Conservation (phyloP, 371 early-diverging fungal species). For the Saksenaea vasiformis region DNA sequence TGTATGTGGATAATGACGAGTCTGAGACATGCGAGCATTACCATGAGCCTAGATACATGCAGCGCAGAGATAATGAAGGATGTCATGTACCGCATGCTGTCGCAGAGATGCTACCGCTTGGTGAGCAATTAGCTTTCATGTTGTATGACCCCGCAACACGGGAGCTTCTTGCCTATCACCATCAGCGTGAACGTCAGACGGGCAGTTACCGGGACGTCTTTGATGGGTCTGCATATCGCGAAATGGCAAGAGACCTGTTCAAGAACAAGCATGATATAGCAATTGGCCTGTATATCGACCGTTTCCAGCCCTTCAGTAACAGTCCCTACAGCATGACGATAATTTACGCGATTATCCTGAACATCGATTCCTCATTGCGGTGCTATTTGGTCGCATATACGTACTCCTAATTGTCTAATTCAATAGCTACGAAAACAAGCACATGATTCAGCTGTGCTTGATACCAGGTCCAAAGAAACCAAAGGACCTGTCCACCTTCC, state of each 20-base stretch:
- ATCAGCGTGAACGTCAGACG: background rate
- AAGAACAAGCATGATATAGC: background rate
- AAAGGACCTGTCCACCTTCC: background rate
- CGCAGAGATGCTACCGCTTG: background rate
- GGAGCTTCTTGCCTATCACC: background rate
- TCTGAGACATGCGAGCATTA: background rate
- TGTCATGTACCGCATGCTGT: background rate
- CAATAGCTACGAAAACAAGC: background rate
- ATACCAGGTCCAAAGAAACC: background rate
- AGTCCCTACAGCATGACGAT: background rate
- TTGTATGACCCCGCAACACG: background rate
- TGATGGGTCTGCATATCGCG: background rate
- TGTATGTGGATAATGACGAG: background rate
- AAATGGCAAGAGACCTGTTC: background rate
- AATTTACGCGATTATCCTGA: background rate
- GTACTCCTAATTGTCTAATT: background rate
- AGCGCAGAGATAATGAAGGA: background rate
- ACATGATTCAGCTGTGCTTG: background rate
- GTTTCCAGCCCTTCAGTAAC: background rate
- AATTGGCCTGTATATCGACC: background rate
- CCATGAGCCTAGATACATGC: background rate
- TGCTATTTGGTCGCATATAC: background rate
- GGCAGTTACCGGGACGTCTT: background rate
- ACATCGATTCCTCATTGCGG: background rate
- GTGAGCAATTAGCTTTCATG: background rate